Conservation (phyloP, 169 alveolate species). For the Cryptosporidium xiaoi region DNA sequence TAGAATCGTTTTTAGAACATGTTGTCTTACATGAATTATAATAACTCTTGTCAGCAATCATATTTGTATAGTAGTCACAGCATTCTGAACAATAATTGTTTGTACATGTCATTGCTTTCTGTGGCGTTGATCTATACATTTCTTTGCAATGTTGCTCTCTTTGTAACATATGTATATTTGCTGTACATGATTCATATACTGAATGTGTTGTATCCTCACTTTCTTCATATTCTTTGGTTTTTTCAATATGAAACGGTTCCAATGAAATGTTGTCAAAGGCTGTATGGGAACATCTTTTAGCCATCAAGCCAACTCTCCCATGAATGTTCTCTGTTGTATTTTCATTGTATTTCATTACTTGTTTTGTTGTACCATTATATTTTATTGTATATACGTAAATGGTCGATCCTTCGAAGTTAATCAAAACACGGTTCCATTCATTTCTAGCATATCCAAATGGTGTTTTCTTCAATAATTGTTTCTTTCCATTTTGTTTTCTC, state of each 20-base stretch:
- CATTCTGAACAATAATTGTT: slow-evolving; percentile 79
- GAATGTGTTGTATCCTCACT: not conserved
- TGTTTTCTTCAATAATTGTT: slow-evolving; percentile 15
- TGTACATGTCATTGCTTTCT: slow-evolving; percentile 66
- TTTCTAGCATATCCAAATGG: slow-evolving; percentile 18
- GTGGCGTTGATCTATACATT: slow-evolving; percentile 45
- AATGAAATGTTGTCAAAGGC: slow-evolving; percentile 78
- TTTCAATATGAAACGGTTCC: slow-evolving; percentile 60
- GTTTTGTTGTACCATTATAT: not conserved
- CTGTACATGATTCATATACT: slow-evolving; percentile 58
- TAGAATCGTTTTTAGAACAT: slow-evolving; percentile 35
- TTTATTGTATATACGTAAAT: slow-evolving; percentile 57
- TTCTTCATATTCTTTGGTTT: slow-evolving; percentile 2
- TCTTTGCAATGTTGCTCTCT: slow-evolving; percentile 76
- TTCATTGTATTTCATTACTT: slow-evolving; percentile 2
- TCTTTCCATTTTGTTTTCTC: slow-evolving; percentile 9
- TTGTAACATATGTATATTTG: slow-evolving; percentile 33
- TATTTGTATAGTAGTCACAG: slow-evolving; percentile 79
- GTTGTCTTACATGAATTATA: slow-evolving; percentile 44
- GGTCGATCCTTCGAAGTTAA: slow-evolving; percentile 76
- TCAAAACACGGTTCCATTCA: slow-evolving; percentile 75
- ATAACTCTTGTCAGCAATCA: slow-evolving; percentile 64
- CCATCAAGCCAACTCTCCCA: slow-evolving; percentile 79
- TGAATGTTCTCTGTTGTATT: slow-evolving; percentile 39
- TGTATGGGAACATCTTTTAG: slow-evolving; percentile 77